These are phyloP conservation scores for Tricholoma matsutake DNA, from an alignment of 768 basidiomycete species.

Conservation along the genomic window DNA sequence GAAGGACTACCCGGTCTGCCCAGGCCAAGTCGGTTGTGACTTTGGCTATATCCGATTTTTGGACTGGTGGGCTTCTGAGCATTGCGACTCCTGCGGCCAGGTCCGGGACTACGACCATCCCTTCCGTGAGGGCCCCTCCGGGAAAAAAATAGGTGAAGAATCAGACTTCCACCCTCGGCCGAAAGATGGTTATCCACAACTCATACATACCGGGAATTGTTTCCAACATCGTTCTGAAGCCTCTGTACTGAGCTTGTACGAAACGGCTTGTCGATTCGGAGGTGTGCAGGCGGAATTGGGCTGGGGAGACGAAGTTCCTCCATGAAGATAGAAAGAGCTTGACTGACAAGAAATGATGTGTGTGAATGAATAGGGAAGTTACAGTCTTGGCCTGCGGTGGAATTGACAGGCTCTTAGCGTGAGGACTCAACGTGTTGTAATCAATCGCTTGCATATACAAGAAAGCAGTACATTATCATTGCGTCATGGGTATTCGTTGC, in stretches of 20 bases:
- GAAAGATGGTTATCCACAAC: background rate
- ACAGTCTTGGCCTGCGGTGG: background rate
- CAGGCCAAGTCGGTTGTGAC: background rate
- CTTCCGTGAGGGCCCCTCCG: background rate
- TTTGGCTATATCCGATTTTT: background rate
- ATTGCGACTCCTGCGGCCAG: background rate
- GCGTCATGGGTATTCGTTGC: constrained; percentile 2
- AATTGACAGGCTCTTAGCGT: background rate
- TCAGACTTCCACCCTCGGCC: background rate
- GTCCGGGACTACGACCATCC: background rate
- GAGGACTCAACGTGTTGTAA: constrained; percentile 2
- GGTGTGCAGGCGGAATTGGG: background rate
- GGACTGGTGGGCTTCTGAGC: background rate
- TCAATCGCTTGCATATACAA: background rate
- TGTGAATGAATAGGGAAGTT: background rate
- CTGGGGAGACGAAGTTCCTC: background rate
- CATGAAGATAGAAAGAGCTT: background rate
- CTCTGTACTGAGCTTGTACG: background rate
- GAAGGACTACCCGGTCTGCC: background rate
- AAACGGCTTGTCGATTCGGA: background rate
- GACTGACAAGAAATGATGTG: background rate
- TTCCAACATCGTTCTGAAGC: background rate
- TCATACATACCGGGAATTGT: background rate
- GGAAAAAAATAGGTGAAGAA: background rate
- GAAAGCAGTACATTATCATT: constrained; percentile 3